Conservation (phyloP, 2,329 filamentous ascomycete species). For the Blumeria hordei region DNA sequence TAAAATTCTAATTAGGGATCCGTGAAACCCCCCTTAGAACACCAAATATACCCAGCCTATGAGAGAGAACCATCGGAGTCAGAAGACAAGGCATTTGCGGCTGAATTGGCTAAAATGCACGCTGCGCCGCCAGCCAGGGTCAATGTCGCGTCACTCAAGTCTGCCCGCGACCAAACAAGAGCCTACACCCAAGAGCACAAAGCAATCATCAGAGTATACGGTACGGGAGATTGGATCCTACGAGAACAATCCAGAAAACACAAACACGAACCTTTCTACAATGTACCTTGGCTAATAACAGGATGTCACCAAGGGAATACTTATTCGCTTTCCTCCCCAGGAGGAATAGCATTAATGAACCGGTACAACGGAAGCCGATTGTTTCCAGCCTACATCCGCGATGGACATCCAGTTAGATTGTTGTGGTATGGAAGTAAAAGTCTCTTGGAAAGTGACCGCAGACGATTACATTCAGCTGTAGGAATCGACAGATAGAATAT, state of each 20-base stretch:
- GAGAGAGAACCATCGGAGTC: background rate
- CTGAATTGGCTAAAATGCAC: background rate
- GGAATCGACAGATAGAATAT: background rate
- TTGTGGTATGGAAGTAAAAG: background rate
- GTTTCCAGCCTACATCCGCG: background rate
- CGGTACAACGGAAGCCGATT: background rate
- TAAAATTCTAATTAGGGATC: too few species aligned
- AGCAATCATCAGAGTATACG: background rate
- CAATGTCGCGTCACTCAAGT: background rate
- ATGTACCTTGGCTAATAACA: background rate
- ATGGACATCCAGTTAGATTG: background rate
- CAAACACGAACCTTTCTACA: background rate
- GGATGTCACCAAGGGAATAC: background rate
- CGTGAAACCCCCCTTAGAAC: too few species aligned
- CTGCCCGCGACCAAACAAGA: background rate
- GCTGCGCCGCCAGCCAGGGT: background rate
- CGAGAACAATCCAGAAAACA: background rate
- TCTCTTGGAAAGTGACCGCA: background rate
- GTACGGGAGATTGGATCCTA: background rate
- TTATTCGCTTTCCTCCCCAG: background rate
- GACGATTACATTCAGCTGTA: background rate
- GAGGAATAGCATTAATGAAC: background rate
- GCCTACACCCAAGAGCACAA: background rate
- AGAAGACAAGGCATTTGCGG: background rate
- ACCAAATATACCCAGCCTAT: background rate